Evolutionary conservation across 371 early-diverging fungal genomes (phyloP).

Genomic region (Lichtheimia ornata): DNA sequence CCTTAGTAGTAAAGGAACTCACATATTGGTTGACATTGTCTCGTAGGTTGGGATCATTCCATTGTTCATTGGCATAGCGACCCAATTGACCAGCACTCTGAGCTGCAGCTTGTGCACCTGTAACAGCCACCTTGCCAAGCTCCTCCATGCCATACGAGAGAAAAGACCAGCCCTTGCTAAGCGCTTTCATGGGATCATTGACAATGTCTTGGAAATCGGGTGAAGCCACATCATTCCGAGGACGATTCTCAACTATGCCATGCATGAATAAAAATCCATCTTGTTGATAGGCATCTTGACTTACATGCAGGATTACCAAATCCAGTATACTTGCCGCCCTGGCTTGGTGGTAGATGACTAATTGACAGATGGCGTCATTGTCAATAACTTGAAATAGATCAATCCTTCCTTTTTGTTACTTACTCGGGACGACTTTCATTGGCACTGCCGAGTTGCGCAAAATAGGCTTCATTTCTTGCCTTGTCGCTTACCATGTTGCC

Average conservation of each 20-base stretch:
- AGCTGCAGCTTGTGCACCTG: slow-evolving; percentile 76
- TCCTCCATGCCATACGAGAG: slow-evolving; percentile 61
- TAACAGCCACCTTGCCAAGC: slow-evolving; percentile 58
- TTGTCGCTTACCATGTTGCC: slow-evolving; percentile 35
- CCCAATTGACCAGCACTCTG: slow-evolving; percentile 69
- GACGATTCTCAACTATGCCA: slow-evolving; percentile 34
- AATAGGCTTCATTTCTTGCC: slow-evolving; percentile 73
- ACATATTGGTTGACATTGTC: slow-evolving; percentile 73
- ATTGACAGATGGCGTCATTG: slow-evolving; percentile 2
- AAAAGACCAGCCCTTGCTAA: slow-evolving; percentile 85
- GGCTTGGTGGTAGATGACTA: slow-evolving; percentile 81
- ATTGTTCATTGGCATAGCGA: slow-evolving; percentile 75
- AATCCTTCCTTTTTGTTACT: slow-evolving; percentile 5
- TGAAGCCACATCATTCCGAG: slow-evolving; percentile 22
- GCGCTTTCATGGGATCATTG: slow-evolving; percentile 80
- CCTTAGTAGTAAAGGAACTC: slow-evolving; percentile 64
- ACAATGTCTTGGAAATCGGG: slow-evolving; percentile 71
- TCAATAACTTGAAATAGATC: slow-evolving; percentile 7
- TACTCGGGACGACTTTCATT: slow-evolving; percentile 64
- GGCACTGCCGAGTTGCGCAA: slow-evolving; percentile 57
- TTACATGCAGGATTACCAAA: slow-evolving; percentile 79
- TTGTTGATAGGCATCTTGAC: neutral
- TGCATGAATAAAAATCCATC: neutral
- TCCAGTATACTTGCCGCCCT: slow-evolving; percentile 91
- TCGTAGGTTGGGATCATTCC: slow-evolving; percentile 87